Evolutionary conservation across 805 yeast species (phyloP), one percentile per base, ranked within the genome.

Genomic region (Scheffersomyces amazonensis): DNA sequence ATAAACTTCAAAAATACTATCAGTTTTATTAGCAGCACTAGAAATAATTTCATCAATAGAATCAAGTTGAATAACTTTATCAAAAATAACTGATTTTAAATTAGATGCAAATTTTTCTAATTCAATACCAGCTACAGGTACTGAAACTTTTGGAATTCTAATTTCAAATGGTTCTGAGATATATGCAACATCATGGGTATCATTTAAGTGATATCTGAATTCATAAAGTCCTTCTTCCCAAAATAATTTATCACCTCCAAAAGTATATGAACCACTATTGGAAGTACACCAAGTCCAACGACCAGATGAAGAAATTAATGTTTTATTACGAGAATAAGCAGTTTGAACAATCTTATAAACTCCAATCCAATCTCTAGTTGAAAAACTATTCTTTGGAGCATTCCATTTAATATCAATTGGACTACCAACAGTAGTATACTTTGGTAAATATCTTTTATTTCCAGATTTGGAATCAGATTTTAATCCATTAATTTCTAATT

Each of bases 141-240:
- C 65, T 2, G 57, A 52, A 6, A 80, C 49, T 18, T 52, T 41
- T 6, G 73, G 70, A 20, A 68, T 53, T 23, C 62, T 66, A 32
- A 86, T 65, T 54, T 81, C 84, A 55, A 86, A 82, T 15, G 89
- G 87, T 40, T 68, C 70, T 0, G 89, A 78, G 22, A 80, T 72
- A 43, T 71, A 69, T 17, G 79, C 66, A n/a, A 85, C 95, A 40
- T 78, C 81, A 54, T 86, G 95, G 33, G 79, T 74, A 17, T 77
- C 80, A 34, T 71, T 73, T 36, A 75, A 67, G 53, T 86, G 93
- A 50, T 82, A 82, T 54, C 95, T 71, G 46, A 86, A 71, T 59
- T 86, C 91, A 59, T 79, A 86, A 23, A 76, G 66, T 0, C 95
- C 95, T 29, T 74, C 78, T 48, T 81, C 83, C 77, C 81, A 82